A percentile compares a stretch with the other conserved stretches of the same genome.
Evolutionary conservation across 495 filamentous ascomycete species (phyloP).

Genomic region (Aspergillus hancockii): DNA sequence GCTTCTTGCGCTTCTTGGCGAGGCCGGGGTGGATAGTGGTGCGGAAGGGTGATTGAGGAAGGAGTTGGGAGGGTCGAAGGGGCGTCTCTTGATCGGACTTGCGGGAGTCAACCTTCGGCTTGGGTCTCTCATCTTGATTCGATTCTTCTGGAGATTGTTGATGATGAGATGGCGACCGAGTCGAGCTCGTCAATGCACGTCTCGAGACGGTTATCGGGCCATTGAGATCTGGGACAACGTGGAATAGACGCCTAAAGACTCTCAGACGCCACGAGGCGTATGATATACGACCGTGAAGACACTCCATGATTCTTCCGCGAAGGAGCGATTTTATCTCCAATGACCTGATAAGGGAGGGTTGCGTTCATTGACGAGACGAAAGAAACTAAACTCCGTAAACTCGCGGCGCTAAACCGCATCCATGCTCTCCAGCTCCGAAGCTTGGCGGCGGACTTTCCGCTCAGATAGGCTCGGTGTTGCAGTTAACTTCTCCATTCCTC

Average conservation of each 20-base stretch:
- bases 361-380: background rate
- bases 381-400: constrained; percentile 4
- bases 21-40: constrained; percentile 21
- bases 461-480: background rate
- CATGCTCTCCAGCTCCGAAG: constrained; percentile 4
- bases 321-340: background rate
- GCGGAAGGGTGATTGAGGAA: constrained; percentile 44
- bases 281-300: constrained; percentile 23
- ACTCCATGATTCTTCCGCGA: constrained; percentile 30
- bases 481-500: constrained; percentile 6
- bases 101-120: background rate
- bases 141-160: background rate
- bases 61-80: constrained; percentile 34
- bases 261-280: constrained; percentile 39
- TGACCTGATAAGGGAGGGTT: background rate
- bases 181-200: constrained; percentile 7
- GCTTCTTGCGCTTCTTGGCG: constrained; percentile 27
- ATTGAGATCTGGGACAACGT: constrained; percentile 5
- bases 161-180: background rate
- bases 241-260: constrained; percentile 31
- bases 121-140: background rate
- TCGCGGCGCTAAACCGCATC: constrained; percentile 10
- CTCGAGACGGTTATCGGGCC: background rate
- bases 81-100: background rate
- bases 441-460: background rate